phyloP scores from a whole-genome alignment of 2,329 filamentous ascomycete species.

The Aspergillus melleus region DNA sequence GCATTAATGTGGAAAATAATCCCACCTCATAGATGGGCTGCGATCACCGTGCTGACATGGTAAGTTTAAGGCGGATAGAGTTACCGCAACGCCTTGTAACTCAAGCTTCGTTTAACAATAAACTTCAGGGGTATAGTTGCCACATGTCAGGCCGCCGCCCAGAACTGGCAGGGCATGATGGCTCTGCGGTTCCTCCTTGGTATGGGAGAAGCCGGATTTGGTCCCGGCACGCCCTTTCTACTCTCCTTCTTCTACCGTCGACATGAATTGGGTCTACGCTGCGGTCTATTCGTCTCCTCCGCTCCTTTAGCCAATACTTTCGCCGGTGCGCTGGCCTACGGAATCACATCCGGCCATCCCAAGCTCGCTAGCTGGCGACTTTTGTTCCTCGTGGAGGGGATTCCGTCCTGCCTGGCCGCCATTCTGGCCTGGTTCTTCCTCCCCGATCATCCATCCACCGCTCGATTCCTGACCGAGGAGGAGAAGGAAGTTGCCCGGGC shows the following conservation, averaged over 20 bases:
- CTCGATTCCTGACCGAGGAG: slow-evolving; percentile 56
- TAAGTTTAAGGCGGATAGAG: slow-evolving; percentile 19
- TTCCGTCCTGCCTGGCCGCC: slow-evolving; percentile 59
- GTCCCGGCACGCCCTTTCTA: slow-evolving; percentile 49
- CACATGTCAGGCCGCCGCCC: slow-evolving; percentile 47
- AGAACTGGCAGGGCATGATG: slow-evolving; percentile 51
- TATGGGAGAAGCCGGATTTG: slow-evolving; percentile 48
- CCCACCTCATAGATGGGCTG: slow-evolving; percentile 45
- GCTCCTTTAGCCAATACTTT: slow-evolving; percentile 77
- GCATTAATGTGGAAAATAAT: slow-evolving; percentile 48
- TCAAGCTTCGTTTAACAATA: slow-evolving; percentile 11
- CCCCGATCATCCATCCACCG: slow-evolving; percentile 54
- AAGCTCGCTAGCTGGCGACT: slow-evolving; percentile 64
- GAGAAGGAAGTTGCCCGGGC: slow-evolving; percentile 60
- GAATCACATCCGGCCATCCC: slow-evolving; percentile 61
- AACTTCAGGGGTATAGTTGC: slow-evolving; percentile 46
- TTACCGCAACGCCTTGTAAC: slow-evolving; percentile 9
- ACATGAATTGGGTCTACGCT: slow-evolving; percentile 56
- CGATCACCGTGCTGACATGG: slow-evolving; percentile 44
- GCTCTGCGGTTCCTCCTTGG: slow-evolving; percentile 52
- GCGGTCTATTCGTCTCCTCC: slow-evolving; percentile 55
- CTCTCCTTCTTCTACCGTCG: slow-evolving; percentile 61
- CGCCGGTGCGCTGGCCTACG: slow-evolving; percentile 67
- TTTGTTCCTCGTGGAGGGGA: slow-evolving; percentile 65
- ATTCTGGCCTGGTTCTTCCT: slow-evolving; percentile 56